phyloP scores from a whole-genome alignment of 2,329 filamentous ascomycete species.

The Clarireedia homoeocarpa region DNA sequence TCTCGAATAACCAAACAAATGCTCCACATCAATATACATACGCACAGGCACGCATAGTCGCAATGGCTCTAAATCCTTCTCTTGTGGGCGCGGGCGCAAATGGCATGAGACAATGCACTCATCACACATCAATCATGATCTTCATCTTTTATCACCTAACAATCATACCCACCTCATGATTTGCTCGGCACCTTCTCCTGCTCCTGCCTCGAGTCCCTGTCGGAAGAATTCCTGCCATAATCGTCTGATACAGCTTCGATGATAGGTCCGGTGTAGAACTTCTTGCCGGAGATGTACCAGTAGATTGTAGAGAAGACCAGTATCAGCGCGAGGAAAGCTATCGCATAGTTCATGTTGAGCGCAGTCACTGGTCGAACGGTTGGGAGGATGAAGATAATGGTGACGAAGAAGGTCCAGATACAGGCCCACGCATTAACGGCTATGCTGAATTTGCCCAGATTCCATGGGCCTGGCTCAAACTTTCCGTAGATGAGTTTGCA shows the following conservation, averaged over 20 bases:
- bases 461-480: constrained; percentile 45
- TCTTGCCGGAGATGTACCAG: constrained; percentile 38
- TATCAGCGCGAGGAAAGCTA: constrained; percentile 40
- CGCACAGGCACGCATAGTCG: not conserved
- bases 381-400: constrained; percentile 46
- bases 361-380: constrained; percentile 39
- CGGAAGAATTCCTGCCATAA: not conserved
- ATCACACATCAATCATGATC: constrained; percentile 6
- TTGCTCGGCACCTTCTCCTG: constrained; percentile 4
- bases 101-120: constrained; percentile 3
- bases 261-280: constrained; percentile 42
- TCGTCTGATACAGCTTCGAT: constrained; percentile 21
- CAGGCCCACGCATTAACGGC: constrained; percentile 41
- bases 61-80: not conserved
- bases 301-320: constrained; percentile 36
- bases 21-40: not conserved
- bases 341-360: constrained; percentile 46
- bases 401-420: constrained; percentile 45
- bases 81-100: not conserved
- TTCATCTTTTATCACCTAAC: not conserved
- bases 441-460: constrained; percentile 36
- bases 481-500: constrained; percentile 43
- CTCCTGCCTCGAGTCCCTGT: constrained; percentile 5
- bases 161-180: constrained; percentile 7
- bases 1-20: not conserved